Percentiles rank a stretch among this genome's conserved stretches.
These are phyloP conservation scores for Lepiota venenata DNA, from an alignment of 768 basidiomycete genomes.

Conservation along the genomic window DNA sequence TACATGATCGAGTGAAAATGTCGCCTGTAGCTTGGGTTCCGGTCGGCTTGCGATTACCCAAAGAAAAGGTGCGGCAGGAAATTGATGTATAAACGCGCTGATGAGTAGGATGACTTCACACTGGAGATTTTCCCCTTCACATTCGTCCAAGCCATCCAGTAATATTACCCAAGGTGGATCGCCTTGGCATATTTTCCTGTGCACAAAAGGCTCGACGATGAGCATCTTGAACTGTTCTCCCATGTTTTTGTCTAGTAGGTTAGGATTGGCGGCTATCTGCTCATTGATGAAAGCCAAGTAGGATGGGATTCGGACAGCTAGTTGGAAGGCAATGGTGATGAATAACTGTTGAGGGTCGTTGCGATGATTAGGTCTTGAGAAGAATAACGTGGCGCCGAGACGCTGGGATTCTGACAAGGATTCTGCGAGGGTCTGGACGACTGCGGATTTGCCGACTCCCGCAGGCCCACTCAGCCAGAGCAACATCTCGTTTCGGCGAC, in stretches of 20 bases:
- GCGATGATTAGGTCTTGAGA: background rate
- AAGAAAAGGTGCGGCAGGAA: constrained; percentile 13
- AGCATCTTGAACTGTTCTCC: constrained; percentile 13
- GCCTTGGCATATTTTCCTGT: background rate
- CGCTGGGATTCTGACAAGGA: no score
- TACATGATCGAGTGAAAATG: constrained; percentile 6
- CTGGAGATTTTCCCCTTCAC: constrained; percentile 14
- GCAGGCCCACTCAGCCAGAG: constrained; percentile 11
- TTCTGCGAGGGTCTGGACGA: background rate
- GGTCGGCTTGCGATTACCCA: constrained; percentile 26
- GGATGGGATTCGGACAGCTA: constrained; percentile 12
- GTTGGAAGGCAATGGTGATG: constrained; percentile 20
- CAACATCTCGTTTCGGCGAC: background rate
- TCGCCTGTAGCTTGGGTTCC: constrained; percentile 17
- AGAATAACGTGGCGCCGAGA: constrained; percentile 20
- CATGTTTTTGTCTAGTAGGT: constrained; percentile 6
- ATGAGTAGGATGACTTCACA: constrained; percentile 15
- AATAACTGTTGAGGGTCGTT: constrained; percentile 11
- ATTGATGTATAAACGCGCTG: background rate
- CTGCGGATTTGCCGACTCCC: constrained; percentile 10
- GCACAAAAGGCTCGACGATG: constrained; percentile 10
- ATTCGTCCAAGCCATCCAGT: constrained; percentile 26
- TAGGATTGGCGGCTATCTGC: constrained; percentile 4
- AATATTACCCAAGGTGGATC: constrained; percentile 10
- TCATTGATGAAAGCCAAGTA: constrained; percentile 1